Evolutionary conservation across 108 stramenopile genomes (phyloP), one percentile per base, ranked within the genome.

Genomic region (Thalassiosira profunda): DNA sequence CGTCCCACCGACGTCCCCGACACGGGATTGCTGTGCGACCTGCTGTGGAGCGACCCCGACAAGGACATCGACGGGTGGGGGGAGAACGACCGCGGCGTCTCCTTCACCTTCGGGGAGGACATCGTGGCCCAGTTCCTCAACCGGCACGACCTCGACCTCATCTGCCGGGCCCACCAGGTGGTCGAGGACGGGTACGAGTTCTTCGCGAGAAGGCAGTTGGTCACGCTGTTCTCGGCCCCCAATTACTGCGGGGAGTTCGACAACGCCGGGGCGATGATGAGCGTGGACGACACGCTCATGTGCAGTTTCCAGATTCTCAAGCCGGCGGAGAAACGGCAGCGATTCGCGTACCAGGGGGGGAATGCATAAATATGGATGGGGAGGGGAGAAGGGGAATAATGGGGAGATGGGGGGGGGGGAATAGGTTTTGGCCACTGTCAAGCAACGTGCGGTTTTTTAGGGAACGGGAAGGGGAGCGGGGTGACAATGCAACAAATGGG

Each of bases 121-220:
- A 98, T 99, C 67, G 99, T 98, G 23, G 90, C 95, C 33, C 92
- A 97, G 60, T 99, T 99, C 76, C 78, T 99, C 49, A 86, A 96
- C 66, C 86, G 95, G 77, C 98, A 99, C 72, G 98, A 99, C 83
- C 80, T 99, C 51, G 99, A 99, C 62, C 87, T 99, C 48, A 97
- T 99, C 76, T 99, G 98, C 87, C 85, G 99, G 61, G 99, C 99
- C 8, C 99, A 99, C 79, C 99, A 99, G 85, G 99, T 99, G 45
- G 99, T 99, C 18, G 99, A 99, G 79, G 99, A 99, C 74, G 99
- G 99, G 48, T 99, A 99, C 70, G 99, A 99, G 85, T 99, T 99
- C 84, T 99, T 99, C 64, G 99, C 99, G 4, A 86, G 94, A 65
- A 82, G 99, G 71, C 97, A 98, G 70, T 86, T 99, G 42, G 99